Base-by-base conservation (phyloP, 2,329 filamentous ascomycete genomes). In the Aaosphaeria pasadenensis region DNA sequence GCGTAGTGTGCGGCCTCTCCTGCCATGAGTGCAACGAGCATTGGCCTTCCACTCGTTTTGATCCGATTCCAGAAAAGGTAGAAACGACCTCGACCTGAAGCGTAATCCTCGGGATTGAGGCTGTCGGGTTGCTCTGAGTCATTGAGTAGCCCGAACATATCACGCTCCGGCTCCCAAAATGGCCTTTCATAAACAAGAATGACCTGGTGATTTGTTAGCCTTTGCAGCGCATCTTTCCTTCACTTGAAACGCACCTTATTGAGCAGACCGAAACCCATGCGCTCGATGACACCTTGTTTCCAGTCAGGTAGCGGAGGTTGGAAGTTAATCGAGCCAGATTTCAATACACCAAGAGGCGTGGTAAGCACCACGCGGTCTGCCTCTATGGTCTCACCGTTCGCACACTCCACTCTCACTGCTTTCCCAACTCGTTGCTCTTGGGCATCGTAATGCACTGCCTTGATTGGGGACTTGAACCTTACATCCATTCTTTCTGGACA, bases 51-150 rank as follows among this genome's bases (percentile, higher is more conserved):
- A 41, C 88, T 91, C 3, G 89, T 95, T 58, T 90, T 89, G 51
- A 91, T 87, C 46, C 91, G 90, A 61, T 99, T 97, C 82, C 96
- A 97, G 82, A 96, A 97, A 59, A 99, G 83, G 63, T 97, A 99
- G 72, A 96, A 96, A 28, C 91, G 86, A n/a, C 92, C 92, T 45
- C 92, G 84, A 52, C 84, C 85, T 4, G 80, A 76, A 5, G 84
- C 77, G 62, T 97, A 97, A 55, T 96, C 88, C 44, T 82, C 81
- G 61, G 95, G 90, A 40, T 85, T 77, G 46, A 91, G 78, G 63
- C 90, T 95, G 48, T 84, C 79, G 4, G 79, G 76, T 50, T 83
- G 81, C 24, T 79, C 75, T 3, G 91, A 85, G 56, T 89, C 85
- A 48, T 91, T 86, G 39, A 99, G 76, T 38, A 96, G 83, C 7